These are phyloP conservation scores for Helicostylum pulchrum DNA, from an alignment of 192 early-diverging fungal species.

Conservation along the genomic window DNA sequence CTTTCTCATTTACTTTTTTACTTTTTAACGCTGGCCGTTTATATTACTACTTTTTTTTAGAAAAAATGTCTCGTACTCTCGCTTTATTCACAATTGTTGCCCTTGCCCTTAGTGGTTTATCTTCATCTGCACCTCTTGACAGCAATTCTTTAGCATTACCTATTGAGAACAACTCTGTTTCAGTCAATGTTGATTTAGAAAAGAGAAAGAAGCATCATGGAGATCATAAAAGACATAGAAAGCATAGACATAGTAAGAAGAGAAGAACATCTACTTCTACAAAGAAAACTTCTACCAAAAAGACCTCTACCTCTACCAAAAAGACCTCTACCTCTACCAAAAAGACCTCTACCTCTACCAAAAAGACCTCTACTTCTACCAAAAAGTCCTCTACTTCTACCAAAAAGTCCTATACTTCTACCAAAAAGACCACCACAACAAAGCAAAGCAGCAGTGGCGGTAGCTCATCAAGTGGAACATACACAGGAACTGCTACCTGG, in stretches of 20 bases:
- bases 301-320: no score
- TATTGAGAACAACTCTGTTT: neutral
- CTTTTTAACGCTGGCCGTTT: constrained; percentile 31
- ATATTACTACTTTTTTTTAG: neutral
- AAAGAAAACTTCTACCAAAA: no score
- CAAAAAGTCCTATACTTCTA: no score
- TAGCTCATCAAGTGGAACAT: neutral
- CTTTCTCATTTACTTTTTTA: constrained; percentile 11
- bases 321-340: neutral
- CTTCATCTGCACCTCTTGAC: constrained; percentile 11
- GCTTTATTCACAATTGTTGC: constrained; percentile 17
- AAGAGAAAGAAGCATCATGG: neutral
- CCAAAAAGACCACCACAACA: no score
- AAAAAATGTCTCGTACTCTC: constrained; percentile 14
- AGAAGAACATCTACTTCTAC: no score
- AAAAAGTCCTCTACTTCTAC: neutral
- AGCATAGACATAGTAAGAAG: no score
- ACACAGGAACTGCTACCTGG: constrained; percentile 26
- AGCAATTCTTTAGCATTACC: neutral
- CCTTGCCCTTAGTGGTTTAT: constrained; percentile 1
- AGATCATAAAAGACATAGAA: neutral
- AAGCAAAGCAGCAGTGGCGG: no score
- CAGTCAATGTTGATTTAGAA: neutral
- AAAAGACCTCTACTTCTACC: neutral
- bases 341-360: neutral